Base-by-base conservation (phyloP, 495 filamentous ascomycete species). In the Penicillium lagena region DNA sequence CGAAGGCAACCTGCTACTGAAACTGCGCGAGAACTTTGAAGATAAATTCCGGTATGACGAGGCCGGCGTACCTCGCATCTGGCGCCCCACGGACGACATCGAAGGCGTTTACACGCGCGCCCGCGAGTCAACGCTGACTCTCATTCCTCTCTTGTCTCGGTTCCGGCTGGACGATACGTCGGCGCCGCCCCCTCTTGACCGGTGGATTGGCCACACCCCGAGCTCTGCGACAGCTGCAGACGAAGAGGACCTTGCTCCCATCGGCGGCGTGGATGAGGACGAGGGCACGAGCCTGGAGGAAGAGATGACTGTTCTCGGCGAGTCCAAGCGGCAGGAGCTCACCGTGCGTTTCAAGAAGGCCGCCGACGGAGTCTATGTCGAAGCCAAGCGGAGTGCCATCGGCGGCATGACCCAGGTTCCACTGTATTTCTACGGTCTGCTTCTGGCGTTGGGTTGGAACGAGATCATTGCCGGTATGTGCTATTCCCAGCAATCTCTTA, bases 41-140 rank as follows among this genome's bases (percentile, higher is more conserved):
- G 93, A 98, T 67, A 95, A 94, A 60, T 98, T 98, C 77, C 86
- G 93, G 44, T 98, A 98, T 55, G 94, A 98, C 50, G 90, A 95
- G 38, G 82, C 80, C 11, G 94, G 94, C 31, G 94, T 98, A 3
- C 93, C 93, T 5, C 76, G 93, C 32, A 95, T 98, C 57, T 98
- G 93, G 93, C 84, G 94, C 14, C 93, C 93, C 2, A 90, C 85
- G 0, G 93, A 98, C 61, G 93, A 97, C 60, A 97, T 98, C 55
- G 94, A 98, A 64, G 89, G 90, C 36, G 65, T 91, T 39, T 98
- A 96, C 60, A 95, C 90, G 10, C 80, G 78, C 37, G 89, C 93
- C 9, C 85, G 90, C 43, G 90, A 96, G 56, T 90, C 88, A 1
- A 98, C 93, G 0, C 71, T 97, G 35, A 83, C 78, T 7, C 73